These are phyloP conservation scores for Lolium perenne DNA, from an alignment of 176 grass and related monocot genomes.

Conservation along the genomic window DNA sequence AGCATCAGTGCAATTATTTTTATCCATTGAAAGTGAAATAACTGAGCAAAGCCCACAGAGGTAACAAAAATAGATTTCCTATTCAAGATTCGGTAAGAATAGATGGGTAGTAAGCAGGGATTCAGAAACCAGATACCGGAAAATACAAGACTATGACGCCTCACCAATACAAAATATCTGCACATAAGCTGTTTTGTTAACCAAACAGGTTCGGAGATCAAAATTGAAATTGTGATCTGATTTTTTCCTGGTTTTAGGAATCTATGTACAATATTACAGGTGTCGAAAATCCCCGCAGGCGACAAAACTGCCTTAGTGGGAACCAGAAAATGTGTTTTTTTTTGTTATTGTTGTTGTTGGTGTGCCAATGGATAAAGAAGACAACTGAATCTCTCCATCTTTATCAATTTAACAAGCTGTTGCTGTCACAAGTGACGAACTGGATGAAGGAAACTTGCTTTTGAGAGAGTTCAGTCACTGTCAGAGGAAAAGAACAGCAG, in stretches of 20 bases:
- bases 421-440: conserved; percentile 19
- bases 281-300: not conserved
- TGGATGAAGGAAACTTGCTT: conserved; percentile 32
- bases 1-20: conserved; percentile 19
- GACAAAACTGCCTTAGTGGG: not conserved
- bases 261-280: not conserved
- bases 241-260: too few relatives aligned
- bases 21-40: conserved; percentile 19
- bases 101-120: too few relatives aligned
- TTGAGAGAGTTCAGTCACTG: conserved; percentile 35
- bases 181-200: too few relatives aligned
- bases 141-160: too few relatives aligned
- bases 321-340: not conserved
- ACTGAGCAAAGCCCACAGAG: not conserved
- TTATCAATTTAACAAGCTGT: conserved; percentile 6
- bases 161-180: too few relatives aligned
- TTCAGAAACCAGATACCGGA: too few relatives aligned
- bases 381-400: not conserved
- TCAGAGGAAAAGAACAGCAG: conserved; percentile 32
- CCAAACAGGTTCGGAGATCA: too few relatives aligned
- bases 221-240: too few relatives aligned
- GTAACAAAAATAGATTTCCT: too few relatives aligned
- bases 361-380: not conserved
- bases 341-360: not conserved
- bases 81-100: not conserved